Conservation (phyloP, 1,139 yeast genomes). For the Groenewaldozyma auringiensis region DNA sequence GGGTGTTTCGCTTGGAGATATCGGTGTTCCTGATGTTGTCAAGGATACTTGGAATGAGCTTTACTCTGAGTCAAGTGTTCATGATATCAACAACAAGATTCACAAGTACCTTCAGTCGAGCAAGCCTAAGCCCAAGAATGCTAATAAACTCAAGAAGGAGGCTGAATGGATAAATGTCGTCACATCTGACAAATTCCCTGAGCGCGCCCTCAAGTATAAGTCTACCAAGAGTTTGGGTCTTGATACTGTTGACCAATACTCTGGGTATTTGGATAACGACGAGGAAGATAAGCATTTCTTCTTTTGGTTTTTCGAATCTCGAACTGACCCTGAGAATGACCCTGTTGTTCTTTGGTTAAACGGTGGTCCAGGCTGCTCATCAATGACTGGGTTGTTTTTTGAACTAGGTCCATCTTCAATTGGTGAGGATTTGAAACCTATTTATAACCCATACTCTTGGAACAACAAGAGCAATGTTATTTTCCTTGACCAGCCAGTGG, state of each 20-base stretch:
- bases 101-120: not conserved
- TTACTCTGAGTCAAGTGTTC: not conserved
- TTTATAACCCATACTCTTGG: conserved; percentile 60
- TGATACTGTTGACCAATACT: conserved; percentile 59
- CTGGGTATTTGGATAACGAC: conserved; percentile 62
- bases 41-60: conserved; percentile 12
- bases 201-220: conserved; percentile 16
- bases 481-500: conserved; percentile 67
- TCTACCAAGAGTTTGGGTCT: conserved; percentile 55
- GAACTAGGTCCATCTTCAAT: conserved; percentile 61
- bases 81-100: not conserved
- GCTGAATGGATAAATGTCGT: conserved; percentile 14
- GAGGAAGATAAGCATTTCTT: conserved; percentile 82
- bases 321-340: conserved; percentile 57
- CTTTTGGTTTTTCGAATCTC: conserved; percentile 68
- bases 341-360: conserved; percentile 65
- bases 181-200: conserved; percentile 9
- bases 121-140: conserved; percentile 2
- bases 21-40: conserved; percentile 4
- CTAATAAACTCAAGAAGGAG: conserved; percentile 4
- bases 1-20: conserved; percentile 3
- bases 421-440: conserved; percentile 42
- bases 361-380: conserved; percentile 73
- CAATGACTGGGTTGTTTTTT: conserved; percentile 57
- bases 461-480: conserved; percentile 61